These are phyloP conservation scores for Diaporthe aspalathi DNA, from an alignment of 2,329 filamentous ascomycete genomes.

Conservation along the genomic window DNA sequence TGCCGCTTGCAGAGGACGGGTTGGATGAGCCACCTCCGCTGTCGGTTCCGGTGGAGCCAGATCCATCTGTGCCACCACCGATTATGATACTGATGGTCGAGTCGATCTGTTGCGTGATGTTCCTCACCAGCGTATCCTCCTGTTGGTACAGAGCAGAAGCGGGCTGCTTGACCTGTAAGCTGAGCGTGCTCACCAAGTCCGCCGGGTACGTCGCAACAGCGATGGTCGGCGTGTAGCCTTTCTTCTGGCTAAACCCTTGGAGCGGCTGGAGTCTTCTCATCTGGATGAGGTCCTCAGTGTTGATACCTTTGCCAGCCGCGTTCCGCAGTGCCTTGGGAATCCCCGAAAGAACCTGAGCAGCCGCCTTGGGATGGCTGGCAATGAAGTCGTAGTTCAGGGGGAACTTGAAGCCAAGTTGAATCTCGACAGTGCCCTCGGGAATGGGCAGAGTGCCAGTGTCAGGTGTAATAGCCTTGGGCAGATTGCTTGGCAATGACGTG, in stretches of 20 bases:
- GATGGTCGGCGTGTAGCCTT: constrained; percentile 82
- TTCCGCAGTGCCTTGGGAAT: constrained; percentile 78
- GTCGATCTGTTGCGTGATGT: constrained; percentile 85
- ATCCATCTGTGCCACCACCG: constrained; percentile 56
- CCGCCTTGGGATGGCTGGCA: constrained; percentile 75
- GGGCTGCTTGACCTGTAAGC: constrained; percentile 66
- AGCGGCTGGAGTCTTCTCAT: constrained; percentile 81
- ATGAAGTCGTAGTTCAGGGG: constrained; percentile 89
- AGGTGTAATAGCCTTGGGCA: constrained; percentile 83
- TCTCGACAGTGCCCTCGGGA: constrained; percentile 74
- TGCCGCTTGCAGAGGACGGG: constrained; percentile 44
- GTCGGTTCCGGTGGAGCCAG: constrained; percentile 52
- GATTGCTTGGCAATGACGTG: constrained; percentile 68
- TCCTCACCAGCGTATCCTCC: constrained; percentile 70
- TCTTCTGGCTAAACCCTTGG: constrained; percentile 56
- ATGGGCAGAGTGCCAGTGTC: constrained; percentile 62
- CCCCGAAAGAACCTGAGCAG: constrained; percentile 85
- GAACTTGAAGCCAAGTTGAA: constrained; percentile 87
- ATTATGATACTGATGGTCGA: constrained; percentile 77
- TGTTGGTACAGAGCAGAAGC: constrained; percentile 81
- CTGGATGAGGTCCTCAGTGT: constrained; percentile 61
- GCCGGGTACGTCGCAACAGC: constrained; percentile 71
- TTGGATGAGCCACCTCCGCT: constrained; percentile 51
- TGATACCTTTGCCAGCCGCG: constrained; percentile 64
- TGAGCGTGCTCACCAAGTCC: constrained; percentile 37